Evolutionary conservation across 148 eudicot genomes (phyloP), one percentile per base, ranked within the genome.

Genomic region (Agrostemma githago): DNA sequence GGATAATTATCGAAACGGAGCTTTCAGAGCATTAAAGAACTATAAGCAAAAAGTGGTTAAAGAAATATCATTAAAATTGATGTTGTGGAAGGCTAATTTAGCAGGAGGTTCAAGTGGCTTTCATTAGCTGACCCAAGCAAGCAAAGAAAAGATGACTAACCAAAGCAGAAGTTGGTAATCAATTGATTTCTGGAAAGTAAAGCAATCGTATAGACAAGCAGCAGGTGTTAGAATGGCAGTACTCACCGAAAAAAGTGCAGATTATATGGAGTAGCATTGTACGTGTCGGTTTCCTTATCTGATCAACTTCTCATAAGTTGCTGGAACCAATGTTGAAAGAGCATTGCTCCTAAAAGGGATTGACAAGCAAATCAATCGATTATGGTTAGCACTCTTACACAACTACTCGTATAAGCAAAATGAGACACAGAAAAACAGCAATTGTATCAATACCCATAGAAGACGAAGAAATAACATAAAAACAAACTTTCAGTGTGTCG

Each of bases 21-120:
- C 20, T 53, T 66, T 37, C 38, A 16, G 14, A 26, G 54, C 19
- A 5, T 42, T 34, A 43, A 14, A 54, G 38, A 44, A 38, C 41
- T 26, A 73, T 34, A 41, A 46, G 26, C 59, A 43, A 26, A 4
- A 53, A 53, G 15, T 53, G 37, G 34, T 60, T 11, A 17, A 40
- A 8, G 39, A 68, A 68, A 20, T 44, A 11, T 11, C 10, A 43
- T 12, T n/a, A 19, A 42, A n/a, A 17, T 42, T 6, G 4, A 41
- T 66, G 69, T 3, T 39, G 37, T 44, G 38, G 17, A 67, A 67
- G 56, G 38, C 20, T 11, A 40, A 40, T 40, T 40, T 66, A 66
- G 19, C 69, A 40, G 48, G 41, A 67, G 56, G 53, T 43, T 67
- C 15, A 19, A 67, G 71, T 67, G 71, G 71, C 71, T 67, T 67